These are phyloP conservation scores for Sclerotinia spermophila DNA, from an alignment of 2,329 filamentous ascomycete species.

Conservation along the genomic window DNA sequence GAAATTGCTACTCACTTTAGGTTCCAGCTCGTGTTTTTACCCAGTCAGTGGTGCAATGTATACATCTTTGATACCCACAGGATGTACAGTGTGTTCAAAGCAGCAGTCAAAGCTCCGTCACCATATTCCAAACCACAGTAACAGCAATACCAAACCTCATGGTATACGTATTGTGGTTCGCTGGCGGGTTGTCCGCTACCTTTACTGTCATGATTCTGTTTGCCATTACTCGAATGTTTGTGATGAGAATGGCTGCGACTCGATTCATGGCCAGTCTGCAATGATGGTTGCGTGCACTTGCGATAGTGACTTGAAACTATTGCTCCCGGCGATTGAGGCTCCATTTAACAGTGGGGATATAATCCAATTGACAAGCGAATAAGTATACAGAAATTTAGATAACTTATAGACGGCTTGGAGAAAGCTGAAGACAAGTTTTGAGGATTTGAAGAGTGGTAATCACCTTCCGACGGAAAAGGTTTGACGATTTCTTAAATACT, in stretches of 20 bases:
- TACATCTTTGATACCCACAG: not conserved
- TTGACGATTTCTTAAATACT: not conserved
- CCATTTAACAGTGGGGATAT: not conserved
- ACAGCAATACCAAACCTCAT: slow-evolving; percentile 13
- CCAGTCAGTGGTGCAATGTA: not conserved
- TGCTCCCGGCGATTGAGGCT: not conserved
- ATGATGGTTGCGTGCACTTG: not conserved
- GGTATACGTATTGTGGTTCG: not conserved
- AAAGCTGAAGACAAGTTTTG: not conserved
- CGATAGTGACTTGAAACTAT: not conserved
- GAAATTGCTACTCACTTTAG: not conserved
- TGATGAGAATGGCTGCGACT: not conserved
- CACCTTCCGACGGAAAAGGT: not conserved
- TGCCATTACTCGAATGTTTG: not conserved
- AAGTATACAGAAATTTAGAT: not conserved
- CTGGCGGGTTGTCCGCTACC: not conserved
- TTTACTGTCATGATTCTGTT: not conserved
- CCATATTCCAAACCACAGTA: not conserved
- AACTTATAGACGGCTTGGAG: not conserved
- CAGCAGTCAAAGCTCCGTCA: not conserved
- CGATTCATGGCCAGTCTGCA: not conserved
- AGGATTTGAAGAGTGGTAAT: not conserved
- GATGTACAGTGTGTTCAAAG: not conserved
- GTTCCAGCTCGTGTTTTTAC: not conserved
- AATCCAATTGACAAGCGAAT: not conserved